Conservation (phyloP, 257 asterid species). For the Craterostigma plantagineum region DNA sequence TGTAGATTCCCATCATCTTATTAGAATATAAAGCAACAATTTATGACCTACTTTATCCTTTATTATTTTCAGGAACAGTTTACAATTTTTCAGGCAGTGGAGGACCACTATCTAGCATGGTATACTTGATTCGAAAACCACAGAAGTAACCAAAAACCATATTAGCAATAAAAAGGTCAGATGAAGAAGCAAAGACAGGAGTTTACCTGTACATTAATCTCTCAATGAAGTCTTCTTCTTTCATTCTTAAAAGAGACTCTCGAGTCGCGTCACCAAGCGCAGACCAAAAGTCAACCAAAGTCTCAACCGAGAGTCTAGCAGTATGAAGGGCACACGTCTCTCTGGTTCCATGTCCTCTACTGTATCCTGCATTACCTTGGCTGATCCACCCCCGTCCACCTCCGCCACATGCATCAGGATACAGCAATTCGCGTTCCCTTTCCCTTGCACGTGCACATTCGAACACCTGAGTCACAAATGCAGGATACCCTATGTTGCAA, state of each 20-base stretch:
- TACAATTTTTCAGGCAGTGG: no score
- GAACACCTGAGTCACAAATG: constrained; percentile 51
- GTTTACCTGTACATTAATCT: constrained; percentile 84
- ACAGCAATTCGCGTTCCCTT: constrained; percentile 80
- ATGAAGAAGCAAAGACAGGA: constrained; percentile 5
- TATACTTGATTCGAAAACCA: no score
- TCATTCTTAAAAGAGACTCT: constrained; percentile 82
- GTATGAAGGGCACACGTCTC: constrained; percentile 98
- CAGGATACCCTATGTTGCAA: constrained; percentile 8
- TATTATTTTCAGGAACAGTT: no score
- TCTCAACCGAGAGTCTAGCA: constrained; percentile 88
- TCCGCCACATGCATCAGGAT: constrained; percentile 99
- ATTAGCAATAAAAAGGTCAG: no score
- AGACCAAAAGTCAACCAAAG: constrained; percentile 96
- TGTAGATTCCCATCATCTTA: no score
- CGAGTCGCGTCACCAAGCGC: constrained; percentile 97
- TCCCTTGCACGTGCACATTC: constrained; percentile 93
- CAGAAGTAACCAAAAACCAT: no score
- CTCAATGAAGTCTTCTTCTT: constrained; percentile 95
- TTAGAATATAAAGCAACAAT: no score
- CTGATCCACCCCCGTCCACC: constrained; percentile 98
- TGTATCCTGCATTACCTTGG: constrained; percentile 72
- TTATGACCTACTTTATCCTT: no score
- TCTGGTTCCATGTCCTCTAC: constrained; percentile 82
- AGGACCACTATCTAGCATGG: no score